A percentile compares a stretch with the other conserved stretches of the same genome.
phyloP scores from a whole-genome alignment of 2,329 filamentous ascomycete genomes.

The Arthrobotrys sinensis region DNA sequence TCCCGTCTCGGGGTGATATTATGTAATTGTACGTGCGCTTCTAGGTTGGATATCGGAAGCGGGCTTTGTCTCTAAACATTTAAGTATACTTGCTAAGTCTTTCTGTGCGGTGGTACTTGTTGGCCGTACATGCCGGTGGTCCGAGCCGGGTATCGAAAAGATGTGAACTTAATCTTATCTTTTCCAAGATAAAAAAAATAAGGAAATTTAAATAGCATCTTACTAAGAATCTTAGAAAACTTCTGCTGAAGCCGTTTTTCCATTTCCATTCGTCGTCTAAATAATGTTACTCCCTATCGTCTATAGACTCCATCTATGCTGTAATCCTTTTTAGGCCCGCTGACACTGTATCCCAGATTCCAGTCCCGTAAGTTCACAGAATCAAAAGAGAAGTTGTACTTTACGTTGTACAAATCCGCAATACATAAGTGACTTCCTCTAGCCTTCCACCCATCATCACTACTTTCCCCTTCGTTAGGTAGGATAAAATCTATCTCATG shows the following conservation, averaged over 20 bases:
- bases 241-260: too few relatives aligned
- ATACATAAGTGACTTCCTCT: conserved; percentile 79
- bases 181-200: too few relatives aligned
- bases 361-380: conserved; percentile 74
- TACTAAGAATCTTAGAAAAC: too few relatives aligned
- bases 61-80: not conserved
- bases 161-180: too few relatives aligned
- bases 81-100: not conserved
- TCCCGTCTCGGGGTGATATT: conserved; percentile 20
- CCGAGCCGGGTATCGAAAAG: too few relatives aligned
- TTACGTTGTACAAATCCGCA: conserved; percentile 79
- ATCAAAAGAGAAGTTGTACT: conserved; percentile 77
- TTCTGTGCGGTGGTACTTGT: too few relatives aligned
- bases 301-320: conserved; percentile 73
- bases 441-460: conserved; percentile 74
- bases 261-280: not conserved
- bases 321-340: conserved; percentile 82
- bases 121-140: too few relatives aligned
- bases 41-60: not conserved
- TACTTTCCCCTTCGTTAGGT: conserved; percentile 65
- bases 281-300: conserved; percentile 64
- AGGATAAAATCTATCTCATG: conserved; percentile 78
- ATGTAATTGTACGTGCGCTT: conserved; percentile 10
- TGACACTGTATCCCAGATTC: conserved; percentile 77
- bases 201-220: too few relatives aligned